Evolutionary conservation across 1,284 basidiomycete genomes (phyloP), one percentile per base, ranked within the genome.

Genomic region (Ceratobasidium sp.): DNA sequence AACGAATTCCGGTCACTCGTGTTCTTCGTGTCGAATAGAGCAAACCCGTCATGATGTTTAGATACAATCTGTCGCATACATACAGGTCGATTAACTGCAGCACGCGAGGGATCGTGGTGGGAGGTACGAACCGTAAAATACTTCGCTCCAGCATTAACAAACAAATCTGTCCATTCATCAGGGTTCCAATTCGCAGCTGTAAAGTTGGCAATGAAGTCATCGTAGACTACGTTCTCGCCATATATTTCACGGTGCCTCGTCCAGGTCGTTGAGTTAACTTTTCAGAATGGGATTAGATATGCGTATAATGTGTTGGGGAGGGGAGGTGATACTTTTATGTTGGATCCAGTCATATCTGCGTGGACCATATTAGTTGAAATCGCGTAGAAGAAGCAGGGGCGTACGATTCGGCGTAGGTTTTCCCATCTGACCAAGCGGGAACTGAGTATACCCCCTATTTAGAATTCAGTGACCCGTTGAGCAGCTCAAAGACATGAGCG

Each of bases 371-470:
- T 44, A 28, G 26, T 30, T 11, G 23, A 50, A 50, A n/a, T n/a
- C n/a, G n/a, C n/a, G n/a, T n/a, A n/a, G n/a, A n/a, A n/a, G n/a
- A n/a, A n/a, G n/a, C n/a, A n/a, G n/a, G n/a, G n/a, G n/a, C 62
- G 18, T 87, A 89, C 87, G 87, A 88, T 78, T 88, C 88, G 0
- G 87, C 84, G 73, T 89, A 88, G 41, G 75, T 74, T 13, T 79
- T 75, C 18, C 74, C 77, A 2, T 80, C 80, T 9, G 63, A 9
- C 77, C 76, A 79, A 3, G 77, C 79, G 0, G 78, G 78, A 8
- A 85, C 83, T 30, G 85, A 85, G 75, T 83, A 89, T 1, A 86
- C 77, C 6, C 88, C 88, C 87, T 87, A 89, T 75, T 88, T 87
- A 61, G 89, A 82, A 78, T 86, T 81, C 30, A 64, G 18, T 46